These are phyloP conservation scores for Pyrus hybrid DNA, from an alignment of 331 rosid species.

Conservation along the genomic window DNA sequence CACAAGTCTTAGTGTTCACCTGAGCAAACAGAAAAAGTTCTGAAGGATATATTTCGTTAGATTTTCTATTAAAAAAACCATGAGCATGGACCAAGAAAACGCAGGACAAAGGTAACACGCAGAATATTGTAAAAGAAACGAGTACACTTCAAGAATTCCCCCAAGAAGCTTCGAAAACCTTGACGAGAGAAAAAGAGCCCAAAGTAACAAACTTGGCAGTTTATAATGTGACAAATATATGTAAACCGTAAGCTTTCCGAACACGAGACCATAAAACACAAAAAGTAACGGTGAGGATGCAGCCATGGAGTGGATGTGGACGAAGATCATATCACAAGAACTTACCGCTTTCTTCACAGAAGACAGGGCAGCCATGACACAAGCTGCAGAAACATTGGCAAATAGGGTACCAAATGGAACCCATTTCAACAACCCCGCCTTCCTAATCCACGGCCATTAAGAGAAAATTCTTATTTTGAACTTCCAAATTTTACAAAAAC, in stretches of 20 bases:
- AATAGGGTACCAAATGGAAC: slow-evolving; percentile 70
- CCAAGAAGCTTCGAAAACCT: not conserved
- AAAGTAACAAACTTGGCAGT: not conserved
- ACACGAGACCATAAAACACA: not conserved
- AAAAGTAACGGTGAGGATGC: not conserved
- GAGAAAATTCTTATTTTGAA: no score
- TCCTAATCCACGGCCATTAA: slow-evolving; percentile 76
- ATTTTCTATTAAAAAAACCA: not conserved
- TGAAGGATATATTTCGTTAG: not conserved
- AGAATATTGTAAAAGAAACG: not conserved
- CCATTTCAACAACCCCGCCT: slow-evolving; percentile 48
- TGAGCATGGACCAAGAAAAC: not conserved
- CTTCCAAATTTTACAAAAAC: no score
- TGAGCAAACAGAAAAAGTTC: not conserved
- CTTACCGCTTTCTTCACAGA: slow-evolving; percentile 47
- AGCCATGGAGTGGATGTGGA: not conserved
- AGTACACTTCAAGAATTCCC: not conserved
- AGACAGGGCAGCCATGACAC: slow-evolving; percentile 69
- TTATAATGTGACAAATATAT: not conserved
- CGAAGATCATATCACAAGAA: not conserved
- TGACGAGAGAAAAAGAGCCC: not conserved
- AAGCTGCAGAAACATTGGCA: slow-evolving; percentile 80
- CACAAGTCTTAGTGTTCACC: slow-evolving; percentile 43
- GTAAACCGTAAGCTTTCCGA: not conserved
- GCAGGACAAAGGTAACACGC: not conserved